phyloP scores from a whole-genome alignment of 345 rosid species.

The Abelmoschus esculentus region DNA sequence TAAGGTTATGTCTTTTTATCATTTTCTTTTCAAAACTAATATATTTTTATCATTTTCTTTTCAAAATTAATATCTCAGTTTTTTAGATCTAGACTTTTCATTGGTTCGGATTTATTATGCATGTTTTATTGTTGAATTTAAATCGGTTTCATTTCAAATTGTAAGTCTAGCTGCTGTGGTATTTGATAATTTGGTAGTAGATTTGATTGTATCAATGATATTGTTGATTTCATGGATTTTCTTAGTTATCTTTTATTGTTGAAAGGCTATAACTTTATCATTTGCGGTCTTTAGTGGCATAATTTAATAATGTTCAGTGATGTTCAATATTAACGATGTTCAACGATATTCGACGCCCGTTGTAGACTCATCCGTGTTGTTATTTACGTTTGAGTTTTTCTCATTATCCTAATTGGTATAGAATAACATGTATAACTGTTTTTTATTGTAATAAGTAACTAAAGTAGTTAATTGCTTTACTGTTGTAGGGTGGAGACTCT shows the following conservation, averaged over 20 bases:
- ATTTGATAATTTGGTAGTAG: constrained; percentile 1
- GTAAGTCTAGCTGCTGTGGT: background rate
- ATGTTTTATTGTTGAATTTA: background rate
- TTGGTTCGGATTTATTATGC: background rate
- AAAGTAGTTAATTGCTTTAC: background rate
- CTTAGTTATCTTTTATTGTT: background rate
- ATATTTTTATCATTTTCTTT: background rate
- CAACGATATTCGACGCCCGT: too few species aligned
- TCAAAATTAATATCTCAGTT: background rate
- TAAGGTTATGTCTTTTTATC: constrained; percentile 24
- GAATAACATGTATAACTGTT: too few species aligned
- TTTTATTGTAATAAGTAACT: background rate
- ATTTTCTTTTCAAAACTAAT: too few species aligned
- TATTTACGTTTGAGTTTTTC: constrained; percentile 38
- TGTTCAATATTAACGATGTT: too few species aligned
- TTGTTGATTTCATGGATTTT: background rate
- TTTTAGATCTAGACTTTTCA: constrained; percentile 39
- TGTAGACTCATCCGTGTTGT: too few species aligned
- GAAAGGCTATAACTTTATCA: background rate
- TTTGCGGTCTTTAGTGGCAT: background rate
- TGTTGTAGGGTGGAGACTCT: constrained; percentile 54
- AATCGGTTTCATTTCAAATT: background rate
- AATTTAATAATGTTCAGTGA: too few species aligned
- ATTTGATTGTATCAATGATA: background rate
- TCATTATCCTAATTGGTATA: too few species aligned